Evolutionary conservation across 2,329 filamentous ascomycete species (phyloP).

Genomic region (Beauveria bassiana): DNA sequence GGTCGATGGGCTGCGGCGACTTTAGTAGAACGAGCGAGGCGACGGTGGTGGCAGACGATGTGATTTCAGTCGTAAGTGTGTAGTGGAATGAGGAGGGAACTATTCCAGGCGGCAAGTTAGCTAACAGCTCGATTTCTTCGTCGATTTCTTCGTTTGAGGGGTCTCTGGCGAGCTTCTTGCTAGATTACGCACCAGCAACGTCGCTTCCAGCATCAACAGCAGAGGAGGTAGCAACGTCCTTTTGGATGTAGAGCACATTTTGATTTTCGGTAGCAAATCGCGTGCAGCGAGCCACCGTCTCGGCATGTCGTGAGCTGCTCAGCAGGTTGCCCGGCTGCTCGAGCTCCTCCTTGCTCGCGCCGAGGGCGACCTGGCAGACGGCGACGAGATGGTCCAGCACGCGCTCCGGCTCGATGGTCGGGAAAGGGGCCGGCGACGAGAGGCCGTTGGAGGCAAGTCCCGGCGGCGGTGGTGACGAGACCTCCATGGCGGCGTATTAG

Average conservation of each 20-base stretch:
- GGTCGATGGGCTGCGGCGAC: conserved; percentile 79
- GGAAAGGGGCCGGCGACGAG: conserved; percentile 35
- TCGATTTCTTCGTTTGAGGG: not conserved
- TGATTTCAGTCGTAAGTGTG: conserved; percentile 73
- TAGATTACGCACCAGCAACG: conserved; percentile 32
- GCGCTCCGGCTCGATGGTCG: conserved; percentile 56
- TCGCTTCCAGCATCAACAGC: conserved; percentile 42
- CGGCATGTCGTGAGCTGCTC: conserved; percentile 60
- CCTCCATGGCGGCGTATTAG: conserved; percentile 40
- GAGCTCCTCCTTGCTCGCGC: conserved; percentile 70
- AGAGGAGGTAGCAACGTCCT: conserved; percentile 57
- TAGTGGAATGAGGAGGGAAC: conserved; percentile 59
- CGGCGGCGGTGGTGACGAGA: conserved; percentile 38
- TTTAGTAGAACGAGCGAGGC: conserved; percentile 87
- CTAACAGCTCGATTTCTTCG: not conserved
- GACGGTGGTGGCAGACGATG: conserved; percentile 69
- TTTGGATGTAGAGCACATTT: conserved; percentile 83
- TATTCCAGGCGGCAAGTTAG: conserved; percentile 17
- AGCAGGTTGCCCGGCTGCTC: conserved; percentile 76
- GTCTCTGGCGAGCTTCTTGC: not conserved
- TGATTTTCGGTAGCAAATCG: conserved; percentile 86
- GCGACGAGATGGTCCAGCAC: conserved; percentile 65
- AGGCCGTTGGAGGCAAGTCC: conserved; percentile 40
- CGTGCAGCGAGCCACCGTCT: conserved; percentile 80
- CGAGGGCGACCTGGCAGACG: conserved; percentile 65